These are phyloP conservation scores for Alternaria triticimaculans DNA, from an alignment of 2,329 filamentous ascomycete genomes.

Conservation along the genomic window DNA sequence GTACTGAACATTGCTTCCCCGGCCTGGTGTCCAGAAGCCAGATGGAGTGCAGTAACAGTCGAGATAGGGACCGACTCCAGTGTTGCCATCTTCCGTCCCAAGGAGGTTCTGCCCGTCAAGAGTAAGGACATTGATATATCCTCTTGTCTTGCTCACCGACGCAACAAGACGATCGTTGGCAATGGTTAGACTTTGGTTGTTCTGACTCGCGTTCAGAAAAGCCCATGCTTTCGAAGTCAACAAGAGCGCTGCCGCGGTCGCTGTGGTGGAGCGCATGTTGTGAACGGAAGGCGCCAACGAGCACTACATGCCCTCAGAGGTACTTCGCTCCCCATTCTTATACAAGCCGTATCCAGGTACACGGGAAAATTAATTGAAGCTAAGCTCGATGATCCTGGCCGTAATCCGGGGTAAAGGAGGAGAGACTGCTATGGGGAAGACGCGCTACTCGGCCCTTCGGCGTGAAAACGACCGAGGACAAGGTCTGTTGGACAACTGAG, in stretches of 20 bases:
- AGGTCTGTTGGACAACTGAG: neutral
- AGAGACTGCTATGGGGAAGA: constrained; percentile 13
- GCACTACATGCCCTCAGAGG: neutral
- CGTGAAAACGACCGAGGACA: constrained; percentile 21
- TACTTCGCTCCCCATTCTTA: constrained; percentile 13
- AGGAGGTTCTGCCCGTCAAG: constrained; percentile 53
- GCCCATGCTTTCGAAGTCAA: constrained; percentile 20
- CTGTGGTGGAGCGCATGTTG: constrained; percentile 21
- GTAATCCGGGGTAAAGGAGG: constrained; percentile 25
- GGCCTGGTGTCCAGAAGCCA: constrained; percentile 66
- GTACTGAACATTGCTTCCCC: constrained; percentile 53
- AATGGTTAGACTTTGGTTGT: constrained; percentile 44
- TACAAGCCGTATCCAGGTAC: constrained; percentile 8
- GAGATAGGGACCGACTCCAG: constrained; percentile 51
- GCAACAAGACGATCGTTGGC: constrained; percentile 55
- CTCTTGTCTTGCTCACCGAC: constrained; percentile 53
- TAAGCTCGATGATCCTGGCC: constrained; percentile 11
- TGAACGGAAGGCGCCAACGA: neutral
- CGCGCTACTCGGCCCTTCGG: constrained; percentile 22
- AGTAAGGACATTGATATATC: constrained; percentile 51
- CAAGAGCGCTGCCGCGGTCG: constrained; percentile 13
- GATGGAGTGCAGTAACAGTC: constrained; percentile 53
- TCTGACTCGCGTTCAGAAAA: constrained; percentile 25
- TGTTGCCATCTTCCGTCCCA: constrained; percentile 26
- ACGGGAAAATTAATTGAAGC: constrained; percentile 28